phyloP scores from a whole-genome alignment of 805 yeast genomes.

The Metschnikowia aberdeeniae region DNA sequence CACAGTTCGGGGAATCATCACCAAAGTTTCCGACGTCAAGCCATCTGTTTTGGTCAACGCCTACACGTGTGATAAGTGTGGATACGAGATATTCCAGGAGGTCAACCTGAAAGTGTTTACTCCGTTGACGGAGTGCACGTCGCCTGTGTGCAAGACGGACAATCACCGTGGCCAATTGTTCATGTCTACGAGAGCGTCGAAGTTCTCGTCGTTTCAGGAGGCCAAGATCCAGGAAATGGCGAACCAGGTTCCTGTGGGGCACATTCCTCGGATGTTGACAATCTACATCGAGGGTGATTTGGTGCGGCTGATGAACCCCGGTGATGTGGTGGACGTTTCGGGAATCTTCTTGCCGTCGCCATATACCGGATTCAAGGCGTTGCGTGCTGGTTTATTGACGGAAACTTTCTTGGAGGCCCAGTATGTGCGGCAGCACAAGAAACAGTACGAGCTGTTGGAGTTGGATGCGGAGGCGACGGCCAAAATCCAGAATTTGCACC shows the following conservation, averaged over 20 bases:
- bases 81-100: slow-evolving; percentile 94
- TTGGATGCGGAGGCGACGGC: slow-evolving; percentile 53
- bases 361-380: slow-evolving; percentile 90
- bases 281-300: slow-evolving; percentile 90
- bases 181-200: slow-evolving; percentile 93
- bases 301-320: slow-evolving; percentile 85
- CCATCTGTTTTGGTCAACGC: slow-evolving; percentile 90
- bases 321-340: slow-evolving; percentile 88
- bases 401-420: slow-evolving; percentile 93
- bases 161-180: slow-evolving; percentile 83
- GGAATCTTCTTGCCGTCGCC: slow-evolving; percentile 94
- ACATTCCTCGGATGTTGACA: slow-evolving; percentile 84
- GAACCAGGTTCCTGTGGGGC: slow-evolving; percentile 96
- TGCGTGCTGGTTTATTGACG: slow-evolving; percentile 87
- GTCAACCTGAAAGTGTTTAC: slow-evolving; percentile 78
- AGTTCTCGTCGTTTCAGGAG: slow-evolving; percentile 92
- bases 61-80: slow-evolving; percentile 96
- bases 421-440: slow-evolving; percentile 79
- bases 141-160: slow-evolving; percentile 72
- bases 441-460: slow-evolving; percentile 68
- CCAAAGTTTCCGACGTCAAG: slow-evolving; percentile 93
- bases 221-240: slow-evolving; percentile 92
- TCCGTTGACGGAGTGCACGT: slow-evolving; percentile 85
- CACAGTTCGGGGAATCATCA: slow-evolving; percentile 90
- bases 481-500: slow-evolving; percentile 52